phyloP scores from a whole-genome alignment of 257 asterid genomes.

The Mentha longifolia region DNA sequence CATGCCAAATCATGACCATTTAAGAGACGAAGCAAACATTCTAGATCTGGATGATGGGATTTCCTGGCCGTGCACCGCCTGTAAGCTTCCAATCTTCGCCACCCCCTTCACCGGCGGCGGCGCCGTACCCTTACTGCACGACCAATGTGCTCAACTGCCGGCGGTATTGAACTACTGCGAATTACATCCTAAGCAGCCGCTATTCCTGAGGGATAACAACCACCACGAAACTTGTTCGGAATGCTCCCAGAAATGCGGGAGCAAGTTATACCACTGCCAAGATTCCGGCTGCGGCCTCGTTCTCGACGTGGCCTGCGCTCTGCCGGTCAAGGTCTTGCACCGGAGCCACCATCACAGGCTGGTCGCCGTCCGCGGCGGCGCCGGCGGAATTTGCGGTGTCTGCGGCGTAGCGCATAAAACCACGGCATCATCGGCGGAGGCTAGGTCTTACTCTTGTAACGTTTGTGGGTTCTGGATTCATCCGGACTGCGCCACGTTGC shows the following conservation, averaged over 20 bases:
- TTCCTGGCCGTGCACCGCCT: not conserved
- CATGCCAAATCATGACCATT: not conserved
- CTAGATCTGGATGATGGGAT: not conserved
- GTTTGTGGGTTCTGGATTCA: not conserved
- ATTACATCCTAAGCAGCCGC: not conserved
- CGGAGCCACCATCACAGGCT: not conserved
- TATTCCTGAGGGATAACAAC: not conserved
- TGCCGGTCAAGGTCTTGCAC: not conserved
- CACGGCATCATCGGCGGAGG: not conserved
- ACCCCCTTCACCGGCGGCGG: not conserved
- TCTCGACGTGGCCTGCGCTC: not conserved
- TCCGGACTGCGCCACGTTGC: not conserved
- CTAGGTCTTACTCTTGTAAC: not conserved
- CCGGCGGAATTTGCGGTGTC: not conserved
- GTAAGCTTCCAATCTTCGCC: conserved; percentile 13
- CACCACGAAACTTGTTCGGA: not conserved
- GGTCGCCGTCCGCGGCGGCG: not conserved
- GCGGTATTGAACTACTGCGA: not conserved
- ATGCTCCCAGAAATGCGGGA: not conserved
- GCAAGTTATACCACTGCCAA: not conserved
- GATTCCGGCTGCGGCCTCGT: not conserved
- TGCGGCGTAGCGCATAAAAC: not conserved
- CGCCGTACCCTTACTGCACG: not conserved
- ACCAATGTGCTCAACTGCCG: not conserved
- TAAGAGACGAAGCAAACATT: not conserved